These are phyloP conservation scores for Penicillium soppii DNA, from an alignment of 495 filamentous ascomycete genomes.

Conservation along the genomic window DNA sequence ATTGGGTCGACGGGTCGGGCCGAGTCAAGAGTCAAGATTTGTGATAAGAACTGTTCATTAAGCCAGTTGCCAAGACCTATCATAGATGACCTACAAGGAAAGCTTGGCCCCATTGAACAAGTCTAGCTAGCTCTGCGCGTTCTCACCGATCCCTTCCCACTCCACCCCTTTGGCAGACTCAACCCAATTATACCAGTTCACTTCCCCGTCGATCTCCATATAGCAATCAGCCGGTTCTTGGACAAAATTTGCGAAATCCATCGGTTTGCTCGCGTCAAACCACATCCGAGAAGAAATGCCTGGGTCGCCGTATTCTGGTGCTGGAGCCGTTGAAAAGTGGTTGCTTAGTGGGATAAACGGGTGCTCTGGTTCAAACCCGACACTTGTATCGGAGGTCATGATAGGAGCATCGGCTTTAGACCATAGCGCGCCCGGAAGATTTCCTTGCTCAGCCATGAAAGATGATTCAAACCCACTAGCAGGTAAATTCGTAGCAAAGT, in stretches of 20 bases:
- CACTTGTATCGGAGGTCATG: background rate
- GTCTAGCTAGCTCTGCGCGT: too few relatives aligned
- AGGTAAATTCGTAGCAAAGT: too few relatives aligned
- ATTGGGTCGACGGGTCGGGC: too few relatives aligned
- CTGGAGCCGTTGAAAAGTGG: background rate
- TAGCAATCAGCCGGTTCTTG: conserved; percentile 28
- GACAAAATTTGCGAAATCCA: conserved; percentile 11
- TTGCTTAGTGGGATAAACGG: background rate
- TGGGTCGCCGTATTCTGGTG: background rate
- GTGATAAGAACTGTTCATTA: background rate
- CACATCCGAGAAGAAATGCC: conserved; percentile 31
- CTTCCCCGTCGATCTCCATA: conserved; percentile 39
- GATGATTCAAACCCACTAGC: too few relatives aligned
- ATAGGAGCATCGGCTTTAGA: too few relatives aligned
- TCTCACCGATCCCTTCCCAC: background rate
- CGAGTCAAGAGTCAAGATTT: background rate
- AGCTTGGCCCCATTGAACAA: background rate
- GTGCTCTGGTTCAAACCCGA: background rate
- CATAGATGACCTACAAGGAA: too few relatives aligned
- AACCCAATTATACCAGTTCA: conserved; percentile 53
- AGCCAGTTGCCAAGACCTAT: background rate
- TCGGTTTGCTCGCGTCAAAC: conserved; percentile 18
- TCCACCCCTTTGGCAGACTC: conserved; percentile 36
- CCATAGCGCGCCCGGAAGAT: too few relatives aligned
- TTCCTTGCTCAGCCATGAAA: too few relatives aligned